A percentile compares a stretch with the other conserved stretches of the same genome.
These are phyloP conservation scores for Mycena epipterygia DNA, from an alignment of 768 basidiomycete species.

Conservation along the genomic window DNA sequence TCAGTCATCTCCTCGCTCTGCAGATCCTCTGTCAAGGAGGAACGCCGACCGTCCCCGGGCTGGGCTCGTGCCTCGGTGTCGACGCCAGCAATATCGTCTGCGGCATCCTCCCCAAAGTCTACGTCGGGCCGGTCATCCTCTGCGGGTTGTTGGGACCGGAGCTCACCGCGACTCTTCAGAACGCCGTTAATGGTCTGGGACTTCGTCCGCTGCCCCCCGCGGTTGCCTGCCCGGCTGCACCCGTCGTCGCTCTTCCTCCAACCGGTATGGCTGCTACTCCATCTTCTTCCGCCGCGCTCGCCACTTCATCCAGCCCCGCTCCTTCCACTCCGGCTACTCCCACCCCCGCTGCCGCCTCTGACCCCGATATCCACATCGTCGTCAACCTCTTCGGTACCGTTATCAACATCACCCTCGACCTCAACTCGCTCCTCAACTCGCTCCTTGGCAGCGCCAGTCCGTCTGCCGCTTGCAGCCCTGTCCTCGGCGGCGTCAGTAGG, in stretches of 20 bases:
- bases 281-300: too few relatives aligned
- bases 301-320: too few relatives aligned
- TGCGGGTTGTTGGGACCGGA: conserved; percentile 9
- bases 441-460: not conserved
- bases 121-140: not conserved
- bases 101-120: not conserved
- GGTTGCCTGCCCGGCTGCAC: not conserved
- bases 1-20: not conserved
- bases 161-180: not conserved
- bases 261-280: not conserved
- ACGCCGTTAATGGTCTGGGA: conserved; percentile 1
- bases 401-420: not conserved
- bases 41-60: conserved; percentile 14
- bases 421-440: not conserved
- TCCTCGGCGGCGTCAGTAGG: not conserved
- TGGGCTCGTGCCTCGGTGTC: conserved; percentile 9
- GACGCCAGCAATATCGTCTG: not conserved
- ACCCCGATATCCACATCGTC: not conserved
- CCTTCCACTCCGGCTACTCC: not conserved
- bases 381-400: not conserved
- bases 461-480: not conserved
- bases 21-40: not conserved
- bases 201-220: not conserved
- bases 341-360: not conserved
- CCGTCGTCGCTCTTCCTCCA: not conserved